Base-by-base conservation (phyloP, 345 rosid species). In the Gossypium australe region DNA sequence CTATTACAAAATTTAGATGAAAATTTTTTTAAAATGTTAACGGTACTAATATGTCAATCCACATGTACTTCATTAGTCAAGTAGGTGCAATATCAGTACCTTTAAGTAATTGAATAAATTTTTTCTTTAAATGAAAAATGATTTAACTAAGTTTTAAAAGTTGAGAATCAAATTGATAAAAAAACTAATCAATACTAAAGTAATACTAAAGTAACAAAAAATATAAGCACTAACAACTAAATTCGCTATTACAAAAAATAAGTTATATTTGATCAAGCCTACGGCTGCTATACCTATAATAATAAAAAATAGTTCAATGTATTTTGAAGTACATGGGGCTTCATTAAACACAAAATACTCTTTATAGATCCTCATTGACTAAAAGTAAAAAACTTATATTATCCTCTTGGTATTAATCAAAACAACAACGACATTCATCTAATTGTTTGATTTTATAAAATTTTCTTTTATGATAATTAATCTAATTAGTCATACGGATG, bases 51-150 rank as follows among this genome's bases (percentile, higher is more conserved):
- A 4, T 34, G 7, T 34, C 41, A 34, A 34, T 34, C 1, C 1
- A 34, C 41, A 34, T 34, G 7, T 34, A 34, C 0, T 34, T 34
- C 0, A 34, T 34, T 34, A 0, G 7, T 5, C 1, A 34, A 34
- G 41, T 0, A 34, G 1, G 7, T 34, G 7, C 0, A 0, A 5
- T 0, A 0, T 1, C 0, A 5, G 41, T 34, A 4, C 1, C 7
- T 34, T 4, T 5, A 34, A 34, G 0, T 34, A 1, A 1, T 34
- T 5, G 41, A 34, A 0, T 34, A 1, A 34, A 34, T 4, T 34
- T 34, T 34, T 4, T 34, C n/a, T 5, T 34, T 34, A 34, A 34
- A 34, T 4, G 1, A 0, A 0, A 34, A 34, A 34, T 5, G 1
- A 5, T 5, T 34, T 34, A 34, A 5, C 1, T 34, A 34, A 34